Conservation (phyloP, 2,329 filamentous ascomycete genomes). For the Calonectria pauciramosa region DNA sequence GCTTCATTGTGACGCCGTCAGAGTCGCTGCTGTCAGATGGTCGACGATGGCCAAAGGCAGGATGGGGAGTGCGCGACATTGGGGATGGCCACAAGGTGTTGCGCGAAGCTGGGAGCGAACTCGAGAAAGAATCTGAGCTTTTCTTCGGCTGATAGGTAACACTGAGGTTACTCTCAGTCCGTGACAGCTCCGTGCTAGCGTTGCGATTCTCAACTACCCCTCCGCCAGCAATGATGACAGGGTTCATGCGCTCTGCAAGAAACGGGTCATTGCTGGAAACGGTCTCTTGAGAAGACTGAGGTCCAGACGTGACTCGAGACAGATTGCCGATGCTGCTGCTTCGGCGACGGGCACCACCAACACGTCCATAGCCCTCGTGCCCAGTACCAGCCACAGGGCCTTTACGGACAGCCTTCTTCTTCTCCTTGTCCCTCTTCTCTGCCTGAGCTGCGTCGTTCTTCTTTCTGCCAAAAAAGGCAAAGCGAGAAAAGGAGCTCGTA, state of each 20-base stretch:
- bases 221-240: slow-evolving; percentile 76
- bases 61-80: slow-evolving; percentile 55
- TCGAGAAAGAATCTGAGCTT: slow-evolving; percentile 56
- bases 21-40: slow-evolving; percentile 72
- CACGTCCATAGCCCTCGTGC: slow-evolving; percentile 85
- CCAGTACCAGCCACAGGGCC: slow-evolving; percentile 94
- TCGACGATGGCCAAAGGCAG: slow-evolving; percentile 49
- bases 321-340: slow-evolving; percentile 71
- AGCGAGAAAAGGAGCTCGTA: slow-evolving; percentile 73
- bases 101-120: slow-evolving; percentile 56
- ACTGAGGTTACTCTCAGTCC: slow-evolving; percentile 66
- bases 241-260: slow-evolving; percentile 72
- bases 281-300: slow-evolving; percentile 66
- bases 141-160: slow-evolving; percentile 55
- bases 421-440: slow-evolving; percentile 66
- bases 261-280: slow-evolving; percentile 68
- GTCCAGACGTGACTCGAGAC: slow-evolving; percentile 59
- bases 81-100: slow-evolving; percentile 68
- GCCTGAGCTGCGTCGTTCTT: slow-evolving; percentile 67
- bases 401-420: slow-evolving; percentile 65
- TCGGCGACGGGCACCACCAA: slow-evolving; percentile 72
- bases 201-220: slow-evolving; percentile 74
- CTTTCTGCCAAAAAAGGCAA: slow-evolving; percentile 83
- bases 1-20: slow-evolving; percentile 61
- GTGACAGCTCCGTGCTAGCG: slow-evolving; percentile 60